Percentiles rank a stretch among this genome's conserved stretches.
Conservation (phyloP, 768 basidiomycete species). For the Royoungia palumana region DNA sequence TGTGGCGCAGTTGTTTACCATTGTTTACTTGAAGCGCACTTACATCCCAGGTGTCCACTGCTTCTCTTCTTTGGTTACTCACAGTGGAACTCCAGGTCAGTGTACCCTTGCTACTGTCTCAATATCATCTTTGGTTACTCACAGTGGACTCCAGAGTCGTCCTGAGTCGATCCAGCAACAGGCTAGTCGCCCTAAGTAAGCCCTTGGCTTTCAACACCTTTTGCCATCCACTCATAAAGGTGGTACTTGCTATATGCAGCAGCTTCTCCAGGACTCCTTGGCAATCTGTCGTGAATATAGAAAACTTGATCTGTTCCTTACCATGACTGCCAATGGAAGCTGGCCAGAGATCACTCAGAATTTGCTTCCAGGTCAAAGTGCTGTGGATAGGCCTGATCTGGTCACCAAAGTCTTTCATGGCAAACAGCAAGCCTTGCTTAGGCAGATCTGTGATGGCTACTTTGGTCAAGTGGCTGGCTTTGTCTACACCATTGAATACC, state of each 20-base stretch:
- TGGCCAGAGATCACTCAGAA: slow-evolving; percentile 45
- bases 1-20: too few species aligned
- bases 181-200: too few species aligned
- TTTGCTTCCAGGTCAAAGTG: slow-evolving; percentile 37
- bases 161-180: too few species aligned
- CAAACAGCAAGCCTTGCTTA: slow-evolving; percentile 37
- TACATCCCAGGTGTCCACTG: too few species aligned
- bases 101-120: too few species aligned
- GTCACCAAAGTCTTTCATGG: slow-evolving; percentile 43
- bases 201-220: too few species aligned
- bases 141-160: too few species aligned
- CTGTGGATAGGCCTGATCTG: slow-evolving; percentile 46
- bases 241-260: slow-evolving; percentile 41
- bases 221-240: slow-evolving; percentile 44
- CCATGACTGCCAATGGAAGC: slow-evolving; percentile 49
- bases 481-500: slow-evolving; percentile 56
- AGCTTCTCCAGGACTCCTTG: slow-evolving; percentile 44
- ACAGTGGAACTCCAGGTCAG: too few species aligned
- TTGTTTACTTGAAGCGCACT: too few species aligned
- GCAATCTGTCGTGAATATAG: slow-evolving; percentile 38
- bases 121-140: too few species aligned
- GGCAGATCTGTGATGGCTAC: slow-evolving; percentile 37
- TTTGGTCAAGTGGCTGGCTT: slow-evolving; percentile 42
- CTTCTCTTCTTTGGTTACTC: too few species aligned
- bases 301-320: slow-evolving; percentile 47